Percentiles rank a stretch among this genome's conserved stretches.
phyloP scores from a whole-genome alignment of 2,329 filamentous ascomycete species.

The Botrytis squamosa region DNA sequence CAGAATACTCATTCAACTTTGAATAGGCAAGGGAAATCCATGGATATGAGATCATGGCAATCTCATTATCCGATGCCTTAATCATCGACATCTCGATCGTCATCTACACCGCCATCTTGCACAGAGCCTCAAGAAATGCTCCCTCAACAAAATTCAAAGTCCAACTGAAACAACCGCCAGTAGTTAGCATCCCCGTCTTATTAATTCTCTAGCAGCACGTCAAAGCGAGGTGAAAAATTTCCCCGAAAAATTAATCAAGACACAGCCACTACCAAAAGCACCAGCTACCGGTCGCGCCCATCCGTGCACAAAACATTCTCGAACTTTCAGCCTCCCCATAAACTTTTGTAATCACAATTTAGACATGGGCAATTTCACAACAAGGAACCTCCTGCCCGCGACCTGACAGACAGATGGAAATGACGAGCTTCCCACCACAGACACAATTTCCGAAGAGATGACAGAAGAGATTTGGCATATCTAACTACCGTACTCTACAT shows the following conservation, averaged over 20 bases:
- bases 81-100: slow-evolving; percentile 2
- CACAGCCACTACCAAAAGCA: not conserved
- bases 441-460: not conserved
- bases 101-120: slow-evolving; percentile 14
- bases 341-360: not conserved
- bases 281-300: not conserved
- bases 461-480: not conserved
- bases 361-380: not conserved
- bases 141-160: not conserved
- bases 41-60: not conserved
- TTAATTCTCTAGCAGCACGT: not conserved
- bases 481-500: not conserved
- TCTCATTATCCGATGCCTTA: not conserved
- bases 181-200: not conserved
- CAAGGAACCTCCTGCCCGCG: not conserved
- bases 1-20: not conserved
- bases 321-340: not conserved
- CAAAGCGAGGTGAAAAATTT: not conserved
- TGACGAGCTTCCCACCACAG: not conserved
- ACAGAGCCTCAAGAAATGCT: not conserved
- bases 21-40: not conserved
- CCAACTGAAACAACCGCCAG: not conserved
- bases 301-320: not conserved
- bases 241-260: not conserved
- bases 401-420: not conserved